A percentile compares a stretch with the other conserved stretches of the same genome.
Evolutionary conservation across 2,329 filamentous ascomycete genomes (phyloP).

Genomic region (Penicillium occitanis): DNA sequence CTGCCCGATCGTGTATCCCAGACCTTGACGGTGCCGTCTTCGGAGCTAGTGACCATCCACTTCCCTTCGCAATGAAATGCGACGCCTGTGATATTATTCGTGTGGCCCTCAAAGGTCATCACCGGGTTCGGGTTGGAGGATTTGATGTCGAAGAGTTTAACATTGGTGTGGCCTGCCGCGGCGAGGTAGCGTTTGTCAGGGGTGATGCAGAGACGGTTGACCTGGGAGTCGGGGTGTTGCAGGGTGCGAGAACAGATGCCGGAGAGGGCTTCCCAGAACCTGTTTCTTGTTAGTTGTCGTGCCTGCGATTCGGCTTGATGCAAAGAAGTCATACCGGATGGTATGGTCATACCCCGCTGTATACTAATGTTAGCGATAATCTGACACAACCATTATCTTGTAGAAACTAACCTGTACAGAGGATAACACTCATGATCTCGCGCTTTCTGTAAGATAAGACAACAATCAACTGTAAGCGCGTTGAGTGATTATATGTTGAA

Average conservation of each 20-base stretch:
- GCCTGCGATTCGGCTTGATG: neutral
- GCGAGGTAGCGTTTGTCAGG: slow-evolving; percentile 96
- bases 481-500: neutral
- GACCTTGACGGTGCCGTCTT: slow-evolving; percentile 95
- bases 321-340: slow-evolving; percentile 58
- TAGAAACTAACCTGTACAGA: slow-evolving; percentile 60
- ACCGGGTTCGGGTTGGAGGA: slow-evolving; percentile 94
- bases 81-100: slow-evolving; percentile 91
- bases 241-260: slow-evolving; percentile 98
- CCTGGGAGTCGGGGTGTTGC: slow-evolving; percentile 95
- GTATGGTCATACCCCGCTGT: slow-evolving; percentile 73
- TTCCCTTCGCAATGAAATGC: slow-evolving; percentile 98
- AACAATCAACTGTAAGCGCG: neutral
- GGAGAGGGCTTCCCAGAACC: slow-evolving; percentile 97
- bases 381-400: slow-evolving; percentile 3
- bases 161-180: slow-evolving; percentile 74
- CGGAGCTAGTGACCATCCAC: slow-evolving; percentile 98
- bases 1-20: slow-evolving; percentile 87
- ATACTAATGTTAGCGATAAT: slow-evolving; percentile 3
- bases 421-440: slow-evolving; percentile 61
- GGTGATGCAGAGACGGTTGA: slow-evolving; percentile 96
- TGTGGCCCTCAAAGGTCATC: slow-evolving; percentile 93
- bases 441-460: neutral
- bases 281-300: slow-evolving; percentile 38
- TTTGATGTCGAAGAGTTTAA: slow-evolving; percentile 98